These are phyloP conservation scores for Arthrobotrys conoides DNA, from an alignment of 2,329 filamentous ascomycete species.

Conservation along the genomic window DNA sequence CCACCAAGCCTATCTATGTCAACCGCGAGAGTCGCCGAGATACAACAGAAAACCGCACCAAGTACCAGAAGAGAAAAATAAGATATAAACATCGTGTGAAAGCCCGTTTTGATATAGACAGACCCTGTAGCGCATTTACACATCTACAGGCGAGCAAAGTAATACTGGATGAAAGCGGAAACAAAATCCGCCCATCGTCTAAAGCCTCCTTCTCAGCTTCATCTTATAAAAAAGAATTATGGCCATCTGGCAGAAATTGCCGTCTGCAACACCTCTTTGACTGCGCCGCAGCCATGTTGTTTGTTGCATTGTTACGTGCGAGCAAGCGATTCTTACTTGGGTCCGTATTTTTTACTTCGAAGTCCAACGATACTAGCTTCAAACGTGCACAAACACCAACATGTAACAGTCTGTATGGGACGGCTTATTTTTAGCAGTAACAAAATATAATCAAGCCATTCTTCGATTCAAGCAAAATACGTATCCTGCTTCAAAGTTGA, in stretches of 20 bases:
- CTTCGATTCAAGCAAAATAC: neutral
- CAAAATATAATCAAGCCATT: neutral
- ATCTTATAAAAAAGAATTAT: conserved; percentile 3
- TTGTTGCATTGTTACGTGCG: neutral
- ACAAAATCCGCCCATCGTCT: neutral
- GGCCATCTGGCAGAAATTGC: conserved; percentile 18
- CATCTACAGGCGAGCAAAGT: neutral
- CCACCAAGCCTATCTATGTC: neutral
- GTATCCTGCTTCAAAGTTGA: no score
- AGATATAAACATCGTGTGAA: neutral
- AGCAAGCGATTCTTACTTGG: neutral
- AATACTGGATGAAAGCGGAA: conserved; percentile 15
- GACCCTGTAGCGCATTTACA: neutral
- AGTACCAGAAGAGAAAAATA: neutral
- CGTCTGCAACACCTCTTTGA: neutral
- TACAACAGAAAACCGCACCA: neutral
- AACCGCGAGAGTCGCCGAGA: neutral
- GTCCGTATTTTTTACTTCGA: no score
- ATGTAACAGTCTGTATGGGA: neutral
- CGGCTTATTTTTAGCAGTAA: neutral
- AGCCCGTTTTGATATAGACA: neutral
- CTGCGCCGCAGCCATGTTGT: neutral
- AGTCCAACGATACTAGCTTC: neutral
- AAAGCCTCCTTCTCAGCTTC: neutral
- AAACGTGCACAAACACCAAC: conserved; percentile 15